A percentile compares a stretch with the other conserved stretches of the same genome.
phyloP scores from a whole-genome alignment of 768 basidiomycete genomes.

The Kwoniella botswanensis region DNA sequence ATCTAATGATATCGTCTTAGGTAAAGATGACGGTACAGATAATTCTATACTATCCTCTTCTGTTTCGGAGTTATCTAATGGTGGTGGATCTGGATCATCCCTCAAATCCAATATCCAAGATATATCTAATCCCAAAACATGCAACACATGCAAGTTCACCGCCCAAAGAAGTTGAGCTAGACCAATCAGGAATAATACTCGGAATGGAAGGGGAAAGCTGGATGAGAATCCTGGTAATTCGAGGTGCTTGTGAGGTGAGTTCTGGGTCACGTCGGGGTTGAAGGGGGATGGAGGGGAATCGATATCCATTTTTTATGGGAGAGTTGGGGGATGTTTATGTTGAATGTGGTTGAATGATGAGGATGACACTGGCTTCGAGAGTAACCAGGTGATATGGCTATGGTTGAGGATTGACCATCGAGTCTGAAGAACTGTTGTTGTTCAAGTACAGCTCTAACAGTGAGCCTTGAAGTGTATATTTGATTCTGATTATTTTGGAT shows the following conservation, averaged over 20 bases:
- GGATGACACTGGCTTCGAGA: neutral
- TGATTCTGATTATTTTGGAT: too few species aligned
- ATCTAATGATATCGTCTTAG: slow-evolving; percentile 10
- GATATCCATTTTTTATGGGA: slow-evolving; percentile 52
- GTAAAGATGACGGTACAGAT: neutral
- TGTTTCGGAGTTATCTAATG: slow-evolving; percentile 8
- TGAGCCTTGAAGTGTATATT: too few species aligned
- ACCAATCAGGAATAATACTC: slow-evolving; percentile 78
- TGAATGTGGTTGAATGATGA: neutral
- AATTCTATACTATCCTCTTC: slow-evolving; percentile 15
- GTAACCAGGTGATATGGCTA: neutral
- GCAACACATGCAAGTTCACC: slow-evolving; percentile 84
- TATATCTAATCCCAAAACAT: slow-evolving; percentile 74
- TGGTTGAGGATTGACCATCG: neutral
- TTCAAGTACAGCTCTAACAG: too few species aligned
- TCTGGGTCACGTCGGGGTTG: slow-evolving; percentile 16
- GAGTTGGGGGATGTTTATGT: too few species aligned
- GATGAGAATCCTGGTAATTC: slow-evolving; percentile 55
- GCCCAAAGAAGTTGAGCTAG: slow-evolving; percentile 89
- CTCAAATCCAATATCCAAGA: slow-evolving; percentile 68
- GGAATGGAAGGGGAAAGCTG: slow-evolving; percentile 83
- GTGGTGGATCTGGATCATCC: slow-evolving; percentile 23
- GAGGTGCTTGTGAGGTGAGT: slow-evolving; percentile 48
- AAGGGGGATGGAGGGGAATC: slow-evolving; percentile 50
- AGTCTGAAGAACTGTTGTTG: neutral